Evolutionary conservation across 371 early-diverging fungal genomes (phyloP).

Genomic region (Apophysomyces ossiformis): DNA sequence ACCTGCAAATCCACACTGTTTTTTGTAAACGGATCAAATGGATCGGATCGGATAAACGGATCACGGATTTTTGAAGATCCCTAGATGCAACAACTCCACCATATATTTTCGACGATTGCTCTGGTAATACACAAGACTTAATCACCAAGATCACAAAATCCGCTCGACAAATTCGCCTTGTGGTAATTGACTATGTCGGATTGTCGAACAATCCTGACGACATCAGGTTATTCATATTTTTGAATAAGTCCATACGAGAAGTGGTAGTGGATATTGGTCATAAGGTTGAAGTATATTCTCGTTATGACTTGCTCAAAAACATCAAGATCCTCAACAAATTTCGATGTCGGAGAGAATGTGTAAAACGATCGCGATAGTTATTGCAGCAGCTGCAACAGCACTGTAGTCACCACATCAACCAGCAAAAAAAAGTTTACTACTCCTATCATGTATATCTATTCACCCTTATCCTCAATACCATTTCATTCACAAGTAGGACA

Average conservation of each 20-base stretch:
- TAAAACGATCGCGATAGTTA: constrained; percentile 31
- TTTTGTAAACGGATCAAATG: no score
- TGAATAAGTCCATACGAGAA: constrained; percentile 34
- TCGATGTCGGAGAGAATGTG: constrained; percentile 27
- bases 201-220: constrained; percentile 32
- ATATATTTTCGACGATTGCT: constrained; percentile 34
- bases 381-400: no score
- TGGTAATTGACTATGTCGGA: constrained; percentile 34
- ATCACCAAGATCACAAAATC: constrained; percentile 35
- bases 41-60: no score
- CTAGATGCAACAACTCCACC: constrained; percentile 28
- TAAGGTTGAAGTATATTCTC: constrained; percentile 36
- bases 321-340: constrained; percentile 29
- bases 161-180: constrained; percentile 34
- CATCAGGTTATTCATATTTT: constrained; percentile 32
- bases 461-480: no score
- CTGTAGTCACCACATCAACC: constrained; percentile 22
- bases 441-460: no score
- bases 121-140: constrained; percentile 36
- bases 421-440: background rate
- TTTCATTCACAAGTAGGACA: no score
- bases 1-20: no score
- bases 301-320: constrained; percentile 33
- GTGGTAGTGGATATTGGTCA: constrained; percentile 32
- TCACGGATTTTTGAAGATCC: no score